Conservation (phyloP, 352 stramenopile species). For the Peronospora belbahrii region DNA sequence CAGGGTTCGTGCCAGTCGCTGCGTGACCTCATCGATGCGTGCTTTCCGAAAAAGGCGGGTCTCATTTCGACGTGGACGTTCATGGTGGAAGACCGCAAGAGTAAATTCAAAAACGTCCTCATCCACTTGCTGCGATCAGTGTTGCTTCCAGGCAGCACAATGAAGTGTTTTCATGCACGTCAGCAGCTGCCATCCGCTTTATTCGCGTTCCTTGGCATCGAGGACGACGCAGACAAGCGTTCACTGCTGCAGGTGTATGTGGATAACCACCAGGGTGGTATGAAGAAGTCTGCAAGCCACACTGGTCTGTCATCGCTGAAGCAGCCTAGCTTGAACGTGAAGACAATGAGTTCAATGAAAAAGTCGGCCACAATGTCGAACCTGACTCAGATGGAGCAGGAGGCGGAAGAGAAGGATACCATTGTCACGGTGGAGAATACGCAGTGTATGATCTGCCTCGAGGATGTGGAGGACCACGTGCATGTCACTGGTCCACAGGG, state of each 20-base stretch:
- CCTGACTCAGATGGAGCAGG: slow-evolving; percentile 22
- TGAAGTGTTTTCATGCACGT: slow-evolving; percentile 55
- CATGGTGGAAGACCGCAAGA: slow-evolving; percentile 40
- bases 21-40: slow-evolving; percentile 48
- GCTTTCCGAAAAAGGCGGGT: slow-evolving; percentile 51
- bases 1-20: slow-evolving; percentile 60
- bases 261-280: slow-evolving; percentile 43
- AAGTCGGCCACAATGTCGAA: slow-evolving; percentile 25
- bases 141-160: slow-evolving; percentile 50
- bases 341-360: slow-evolving; percentile 23
- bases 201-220: slow-evolving; percentile 52
- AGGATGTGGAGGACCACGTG: slow-evolving; percentile 25
- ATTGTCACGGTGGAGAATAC: slow-evolving; percentile 20
- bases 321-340: slow-evolving; percentile 13
- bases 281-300: slow-evolving; percentile 31
- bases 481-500: slow-evolving; percentile 17
- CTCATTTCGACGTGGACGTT: slow-evolving; percentile 40
- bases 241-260: slow-evolving; percentile 68
- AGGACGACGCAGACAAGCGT: slow-evolving; percentile 44
- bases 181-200: slow-evolving; percentile 38
- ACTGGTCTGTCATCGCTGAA: slow-evolving; percentile 22
- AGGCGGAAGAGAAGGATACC: slow-evolving; percentile 21
- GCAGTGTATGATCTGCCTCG: slow-evolving; percentile 37
- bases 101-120: slow-evolving; percentile 59
- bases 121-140: slow-evolving; percentile 58